Conservation (phyloP, 306 rosid species). For the Begonia masoniana region DNA sequence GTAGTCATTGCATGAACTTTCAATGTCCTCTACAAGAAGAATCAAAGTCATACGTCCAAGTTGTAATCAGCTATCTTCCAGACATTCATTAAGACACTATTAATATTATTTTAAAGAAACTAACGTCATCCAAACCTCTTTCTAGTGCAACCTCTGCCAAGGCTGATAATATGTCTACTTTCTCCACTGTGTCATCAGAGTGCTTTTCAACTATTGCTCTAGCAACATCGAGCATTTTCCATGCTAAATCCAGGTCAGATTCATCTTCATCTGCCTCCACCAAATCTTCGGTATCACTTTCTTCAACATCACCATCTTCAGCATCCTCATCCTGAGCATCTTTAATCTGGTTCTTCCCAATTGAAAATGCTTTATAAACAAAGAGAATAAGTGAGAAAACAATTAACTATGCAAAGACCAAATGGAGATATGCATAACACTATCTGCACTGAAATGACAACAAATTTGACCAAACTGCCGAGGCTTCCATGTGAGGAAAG, state of each 20-base stretch:
- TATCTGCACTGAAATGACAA: neutral
- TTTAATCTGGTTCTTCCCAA: conserved; percentile 41
- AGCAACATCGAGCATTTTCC: conserved; percentile 98
- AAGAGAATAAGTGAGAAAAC: neutral
- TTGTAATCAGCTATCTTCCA: conserved; percentile 5
- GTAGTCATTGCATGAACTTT: conserved; percentile 78
- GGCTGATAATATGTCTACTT: too few relatives aligned
- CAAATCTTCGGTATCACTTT: conserved; percentile 58
- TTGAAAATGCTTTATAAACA: conserved; percentile 29
- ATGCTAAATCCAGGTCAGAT: conserved; percentile 87
- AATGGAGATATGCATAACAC: neutral
- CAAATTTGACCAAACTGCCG: neutral
- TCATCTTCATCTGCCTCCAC: conserved; percentile 90
- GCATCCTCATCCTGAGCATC: conserved; percentile 9
- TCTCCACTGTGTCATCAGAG: conserved; percentile 56
- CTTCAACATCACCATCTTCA: conserved; percentile 6
- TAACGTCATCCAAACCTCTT: too few relatives aligned
- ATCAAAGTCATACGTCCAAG: conserved; percentile 10
- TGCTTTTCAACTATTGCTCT: conserved; percentile 89
- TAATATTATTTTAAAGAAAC: too few relatives aligned
- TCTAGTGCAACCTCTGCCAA: conserved; percentile 92
- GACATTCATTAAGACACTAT: too few relatives aligned
- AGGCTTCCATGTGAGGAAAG: neutral
- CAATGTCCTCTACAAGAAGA: conserved; percentile 72
- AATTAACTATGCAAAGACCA: neutral